A percentile compares a stretch with the other conserved stretches of the same genome.
phyloP scores from a whole-genome alignment of 78 protist genomes.

The Dictyostelium capitatum region DNA sequence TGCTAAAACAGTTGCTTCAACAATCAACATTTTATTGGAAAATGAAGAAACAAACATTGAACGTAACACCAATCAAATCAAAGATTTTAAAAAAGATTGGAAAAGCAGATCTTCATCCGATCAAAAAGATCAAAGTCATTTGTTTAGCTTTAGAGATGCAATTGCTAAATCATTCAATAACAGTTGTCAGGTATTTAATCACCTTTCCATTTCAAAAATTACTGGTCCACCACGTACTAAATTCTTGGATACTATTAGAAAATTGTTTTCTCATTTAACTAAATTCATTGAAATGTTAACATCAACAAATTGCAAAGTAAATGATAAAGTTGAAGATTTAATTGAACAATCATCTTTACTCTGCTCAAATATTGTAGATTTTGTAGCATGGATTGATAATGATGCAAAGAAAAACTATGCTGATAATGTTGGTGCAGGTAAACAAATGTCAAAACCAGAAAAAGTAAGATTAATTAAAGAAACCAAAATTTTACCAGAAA shows the following conservation, averaged over 20 bases:
- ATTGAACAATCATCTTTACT: background rate
- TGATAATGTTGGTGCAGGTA: background rate
- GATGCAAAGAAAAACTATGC: background rate
- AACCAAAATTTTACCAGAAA: slow-evolving; percentile 34
- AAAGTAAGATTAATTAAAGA: slow-evolving; percentile 28
- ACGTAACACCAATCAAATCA: background rate
- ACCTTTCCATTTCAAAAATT: background rate
- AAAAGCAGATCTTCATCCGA: background rate
- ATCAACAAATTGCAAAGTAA: background rate
- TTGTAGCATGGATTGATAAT: background rate
- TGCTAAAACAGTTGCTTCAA: background rate
- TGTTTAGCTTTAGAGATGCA: background rate
- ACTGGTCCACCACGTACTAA: slow-evolving; percentile 26
- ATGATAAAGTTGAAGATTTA: background rate
- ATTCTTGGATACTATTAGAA: slow-evolving; percentile 30
- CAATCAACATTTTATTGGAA: background rate
- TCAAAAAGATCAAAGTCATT: background rate
- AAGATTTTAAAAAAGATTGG: slow-evolving; percentile 34
- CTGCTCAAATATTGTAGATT: background rate
- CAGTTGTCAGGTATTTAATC: background rate
- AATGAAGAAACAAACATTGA: slow-evolving; percentile 22
- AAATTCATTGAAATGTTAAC: background rate
- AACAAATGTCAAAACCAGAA: background rate
- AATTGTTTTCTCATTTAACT: slow-evolving; percentile 10
- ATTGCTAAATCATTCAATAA: background rate